These are phyloP conservation scores for Pythium utonaiense DNA, from an alignment of 352 stramenopile genomes.

Conservation along the genomic window DNA sequence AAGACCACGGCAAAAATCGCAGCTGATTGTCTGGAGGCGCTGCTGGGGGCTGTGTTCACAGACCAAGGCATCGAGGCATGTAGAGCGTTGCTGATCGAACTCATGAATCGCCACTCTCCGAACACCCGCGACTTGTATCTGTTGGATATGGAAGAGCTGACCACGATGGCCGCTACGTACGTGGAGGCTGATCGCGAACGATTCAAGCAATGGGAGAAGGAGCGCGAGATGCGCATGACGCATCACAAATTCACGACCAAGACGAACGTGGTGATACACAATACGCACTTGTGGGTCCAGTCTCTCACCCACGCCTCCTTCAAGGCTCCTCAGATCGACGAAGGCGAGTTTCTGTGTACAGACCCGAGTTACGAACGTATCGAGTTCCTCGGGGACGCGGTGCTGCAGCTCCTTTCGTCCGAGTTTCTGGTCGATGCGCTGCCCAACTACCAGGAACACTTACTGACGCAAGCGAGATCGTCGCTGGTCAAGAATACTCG, in stretches of 20 bases:
- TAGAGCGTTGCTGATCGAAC: conserved; percentile 51
- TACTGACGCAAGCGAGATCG: conserved; percentile 75
- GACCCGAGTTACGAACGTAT: conserved; percentile 81
- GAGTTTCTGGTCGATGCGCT: conserved; percentile 78
- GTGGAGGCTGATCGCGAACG: conserved; percentile 48
- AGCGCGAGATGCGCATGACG: conserved; percentile 31
- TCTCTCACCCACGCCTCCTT: conserved; percentile 79
- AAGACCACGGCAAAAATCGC: conserved; percentile 70
- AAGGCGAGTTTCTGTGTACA: conserved; percentile 60
- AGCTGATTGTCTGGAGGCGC: conserved; percentile 78
- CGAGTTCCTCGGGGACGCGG: conserved; percentile 81
- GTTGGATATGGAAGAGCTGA: conserved; percentile 54
- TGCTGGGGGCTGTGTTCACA: conserved; percentile 77
- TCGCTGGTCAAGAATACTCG: conserved; percentile 85
- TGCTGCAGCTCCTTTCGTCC: conserved; percentile 78
- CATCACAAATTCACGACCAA: conserved; percentile 53
- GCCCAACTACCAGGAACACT: conserved; percentile 75
- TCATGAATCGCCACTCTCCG: conserved; percentile 54
- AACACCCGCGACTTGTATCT: conserved; percentile 58
- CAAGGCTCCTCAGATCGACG: conserved; percentile 61
- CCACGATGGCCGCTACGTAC: conserved; percentile 35
- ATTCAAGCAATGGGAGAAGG: conserved; percentile 55
- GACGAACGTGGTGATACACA: conserved; percentile 51
- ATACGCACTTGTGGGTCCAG: conserved; percentile 76
- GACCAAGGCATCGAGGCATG: conserved; percentile 76